Evolutionary conservation across 2,329 filamentous ascomycete species (phyloP).

Genomic region (Fusarium xylarioides): DNA sequence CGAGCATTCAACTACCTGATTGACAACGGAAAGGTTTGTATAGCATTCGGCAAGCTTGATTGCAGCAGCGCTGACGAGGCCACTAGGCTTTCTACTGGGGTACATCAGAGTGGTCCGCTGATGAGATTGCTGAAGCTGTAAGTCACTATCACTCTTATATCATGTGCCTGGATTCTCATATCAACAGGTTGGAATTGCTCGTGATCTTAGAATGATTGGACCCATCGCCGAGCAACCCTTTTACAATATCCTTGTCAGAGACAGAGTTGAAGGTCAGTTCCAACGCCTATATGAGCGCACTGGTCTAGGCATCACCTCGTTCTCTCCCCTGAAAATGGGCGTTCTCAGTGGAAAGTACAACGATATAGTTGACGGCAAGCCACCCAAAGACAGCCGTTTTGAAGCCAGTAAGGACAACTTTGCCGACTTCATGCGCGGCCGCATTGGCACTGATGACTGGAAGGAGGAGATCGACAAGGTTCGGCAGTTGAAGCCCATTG

Average conservation of each 20-base stretch:
- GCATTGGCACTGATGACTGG: slow-evolving; percentile 59
- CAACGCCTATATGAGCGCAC: slow-evolving; percentile 66
- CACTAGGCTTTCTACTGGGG: slow-evolving; percentile 69
- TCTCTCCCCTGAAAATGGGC: slow-evolving; percentile 66
- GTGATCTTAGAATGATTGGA: slow-evolving; percentile 67
- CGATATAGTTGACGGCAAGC: slow-evolving; percentile 56
- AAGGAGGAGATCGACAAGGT: slow-evolving; percentile 58
- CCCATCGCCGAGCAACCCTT: slow-evolving; percentile 74
- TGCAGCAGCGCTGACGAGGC: not conserved
- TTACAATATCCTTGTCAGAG: slow-evolving; percentile 71
- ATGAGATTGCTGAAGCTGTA: slow-evolving; percentile 70
- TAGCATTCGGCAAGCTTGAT: accelerated
- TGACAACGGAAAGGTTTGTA: slow-evolving; percentile 63
- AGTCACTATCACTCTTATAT: not conserved
- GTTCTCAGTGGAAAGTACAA: slow-evolving; percentile 75
- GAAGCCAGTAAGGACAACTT: slow-evolving; percentile 67
- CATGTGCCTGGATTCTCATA: not conserved
- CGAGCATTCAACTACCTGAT: slow-evolving; percentile 77
- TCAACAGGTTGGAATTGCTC: slow-evolving; percentile 61
- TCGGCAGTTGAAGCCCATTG: slow-evolving; percentile 57
- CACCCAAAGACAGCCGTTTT: slow-evolving; percentile 66
- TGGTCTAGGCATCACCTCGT: slow-evolving; percentile 69
- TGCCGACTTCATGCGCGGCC: slow-evolving; percentile 62
- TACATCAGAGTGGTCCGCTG: slow-evolving; percentile 71
- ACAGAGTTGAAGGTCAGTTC: slow-evolving; percentile 72